phyloP scores from a whole-genome alignment of 1,284 basidiomycete genomes.

The Cutaneotrichosporon dermatis region DNA sequence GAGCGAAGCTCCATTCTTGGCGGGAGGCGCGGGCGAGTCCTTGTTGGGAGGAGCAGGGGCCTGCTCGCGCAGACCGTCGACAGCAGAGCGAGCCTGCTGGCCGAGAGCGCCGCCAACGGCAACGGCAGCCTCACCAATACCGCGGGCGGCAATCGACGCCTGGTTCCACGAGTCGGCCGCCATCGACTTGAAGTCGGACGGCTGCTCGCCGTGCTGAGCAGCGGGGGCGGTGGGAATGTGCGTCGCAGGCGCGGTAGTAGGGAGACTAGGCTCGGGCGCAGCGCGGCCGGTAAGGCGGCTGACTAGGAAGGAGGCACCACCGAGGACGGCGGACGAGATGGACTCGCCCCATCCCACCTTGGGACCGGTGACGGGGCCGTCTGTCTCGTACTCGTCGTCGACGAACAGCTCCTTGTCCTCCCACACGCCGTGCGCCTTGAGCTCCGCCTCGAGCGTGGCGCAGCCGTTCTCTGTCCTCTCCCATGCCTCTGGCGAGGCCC shows the following conservation, averaged over 20 bases:
- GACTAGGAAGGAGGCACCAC: slow-evolving; percentile 6
- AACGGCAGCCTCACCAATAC: slow-evolving; percentile 33
- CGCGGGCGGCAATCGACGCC: slow-evolving; percentile 39
- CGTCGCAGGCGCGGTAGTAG: slow-evolving; percentile 18
- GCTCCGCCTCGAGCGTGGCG: slow-evolving; percentile 30
- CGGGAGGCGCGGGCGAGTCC: slow-evolving; percentile 2
- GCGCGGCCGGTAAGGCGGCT: slow-evolving; percentile 2
- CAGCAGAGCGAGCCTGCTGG: slow-evolving; percentile 33
- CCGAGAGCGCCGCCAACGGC: slow-evolving; percentile 37
- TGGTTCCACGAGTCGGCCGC: slow-evolving; percentile 42
- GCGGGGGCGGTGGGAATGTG: slow-evolving; percentile 19
- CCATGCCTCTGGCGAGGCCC: slow-evolving; percentile 39
- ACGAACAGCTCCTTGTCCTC: slow-evolving; percentile 43
- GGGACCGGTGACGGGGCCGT: slow-evolving; percentile 20
- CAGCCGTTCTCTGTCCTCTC: slow-evolving; percentile 37
- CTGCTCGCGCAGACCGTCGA: slow-evolving; percentile 23
- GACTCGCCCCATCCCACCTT: slow-evolving; percentile 41
- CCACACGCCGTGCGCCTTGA: slow-evolving; percentile 39
- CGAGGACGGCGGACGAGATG: slow-evolving; percentile 24
- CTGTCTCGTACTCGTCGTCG: slow-evolving; percentile 45
- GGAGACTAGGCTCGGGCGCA: slow-evolving; percentile 14
- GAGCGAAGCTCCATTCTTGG: background rate
- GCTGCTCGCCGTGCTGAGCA: slow-evolving; percentile 12
- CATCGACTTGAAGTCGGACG: slow-evolving; percentile 18
- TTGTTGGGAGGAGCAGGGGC: slow-evolving; percentile 1